These are phyloP conservation scores for Fusarium piperis DNA, from an alignment of 2,329 filamentous ascomycete species.

Conservation along the genomic window DNA sequence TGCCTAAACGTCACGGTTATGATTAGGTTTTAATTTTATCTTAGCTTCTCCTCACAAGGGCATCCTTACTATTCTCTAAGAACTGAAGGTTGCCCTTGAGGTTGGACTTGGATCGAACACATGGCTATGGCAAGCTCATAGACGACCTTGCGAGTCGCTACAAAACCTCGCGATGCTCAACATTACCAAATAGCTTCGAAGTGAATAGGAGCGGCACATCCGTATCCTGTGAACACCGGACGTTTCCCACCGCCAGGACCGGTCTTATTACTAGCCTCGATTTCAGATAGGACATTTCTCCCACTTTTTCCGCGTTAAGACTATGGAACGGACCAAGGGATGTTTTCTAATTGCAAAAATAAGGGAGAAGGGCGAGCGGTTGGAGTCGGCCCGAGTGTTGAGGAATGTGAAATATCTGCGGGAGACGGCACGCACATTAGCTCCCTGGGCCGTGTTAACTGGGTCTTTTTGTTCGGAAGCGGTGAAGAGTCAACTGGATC, in stretches of 20 bases:
- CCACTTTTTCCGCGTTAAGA: not conserved
- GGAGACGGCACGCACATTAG: not conserved
- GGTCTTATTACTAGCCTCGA: not conserved
- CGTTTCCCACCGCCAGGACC: not conserved
- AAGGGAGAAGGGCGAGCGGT: not conserved
- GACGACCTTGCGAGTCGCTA: no score
- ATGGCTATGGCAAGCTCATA: no score
- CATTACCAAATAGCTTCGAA: no score
- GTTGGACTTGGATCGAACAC: no score
- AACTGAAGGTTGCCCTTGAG: no score
- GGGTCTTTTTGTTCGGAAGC: not conserved
- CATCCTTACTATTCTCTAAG: no score
- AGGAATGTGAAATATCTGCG: not conserved
- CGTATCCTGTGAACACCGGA: not conserved
- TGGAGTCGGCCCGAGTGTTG: not conserved
- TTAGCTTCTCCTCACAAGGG: no score
- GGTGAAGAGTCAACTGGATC: not conserved
- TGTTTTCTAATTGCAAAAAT: not conserved
- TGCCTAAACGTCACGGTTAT: no score
- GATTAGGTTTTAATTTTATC: no score
- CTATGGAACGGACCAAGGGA: not conserved
- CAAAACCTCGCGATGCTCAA: no score
- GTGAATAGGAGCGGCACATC: no score
- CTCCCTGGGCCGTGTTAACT: not conserved
- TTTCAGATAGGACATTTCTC: not conserved